A percentile compares a stretch with the other conserved stretches of the same genome.
phyloP scores from a whole-genome alignment of 2,329 filamentous ascomycete species.

The Ophiosphaerella korrae region DNA sequence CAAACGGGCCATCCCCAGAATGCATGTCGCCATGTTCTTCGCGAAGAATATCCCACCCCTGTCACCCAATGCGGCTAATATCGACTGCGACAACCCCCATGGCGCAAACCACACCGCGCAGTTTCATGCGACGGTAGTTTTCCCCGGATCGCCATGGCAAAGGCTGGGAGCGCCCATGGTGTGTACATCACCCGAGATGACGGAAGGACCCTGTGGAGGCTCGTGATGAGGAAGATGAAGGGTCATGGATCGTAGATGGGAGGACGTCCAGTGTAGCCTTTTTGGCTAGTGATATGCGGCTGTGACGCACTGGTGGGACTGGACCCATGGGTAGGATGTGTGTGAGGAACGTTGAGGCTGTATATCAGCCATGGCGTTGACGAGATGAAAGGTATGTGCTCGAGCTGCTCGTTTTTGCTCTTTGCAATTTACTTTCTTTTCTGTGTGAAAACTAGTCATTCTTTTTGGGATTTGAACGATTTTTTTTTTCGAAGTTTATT shows the following conservation, averaged over 20 bases:
- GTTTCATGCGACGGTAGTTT: constrained; percentile 27
- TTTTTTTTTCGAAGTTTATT: too few relatives aligned
- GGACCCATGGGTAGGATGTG: constrained; percentile 5
- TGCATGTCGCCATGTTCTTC: background rate
- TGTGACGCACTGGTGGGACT: constrained; percentile 13
- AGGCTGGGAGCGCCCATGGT: background rate
- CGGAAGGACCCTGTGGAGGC: background rate
- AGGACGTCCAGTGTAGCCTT: constrained; percentile 6
- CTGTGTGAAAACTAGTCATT: background rate
- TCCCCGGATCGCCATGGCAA: constrained; percentile 26
- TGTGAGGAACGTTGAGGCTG: background rate
- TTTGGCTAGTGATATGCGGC: constrained; percentile 26
- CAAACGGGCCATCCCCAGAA: too few relatives aligned
- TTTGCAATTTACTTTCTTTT: background rate
- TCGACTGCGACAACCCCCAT: constrained; percentile 24
- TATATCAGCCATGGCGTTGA: background rate
- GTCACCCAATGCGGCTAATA: constrained; percentile 23
- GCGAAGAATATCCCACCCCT: background rate
- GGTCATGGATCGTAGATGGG: background rate
- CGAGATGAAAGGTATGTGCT: background rate
- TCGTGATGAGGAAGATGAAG: background rate
- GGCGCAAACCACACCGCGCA: constrained; percentile 7
- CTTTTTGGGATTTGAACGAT: background rate
- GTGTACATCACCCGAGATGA: constrained; percentile 1
- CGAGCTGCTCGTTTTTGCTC: background rate